Percentiles rank a stretch among this genome's conserved stretches.
phyloP scores from a whole-genome alignment of 1,284 basidiomycete species.

The Crucibulum parvulum region DNA sequence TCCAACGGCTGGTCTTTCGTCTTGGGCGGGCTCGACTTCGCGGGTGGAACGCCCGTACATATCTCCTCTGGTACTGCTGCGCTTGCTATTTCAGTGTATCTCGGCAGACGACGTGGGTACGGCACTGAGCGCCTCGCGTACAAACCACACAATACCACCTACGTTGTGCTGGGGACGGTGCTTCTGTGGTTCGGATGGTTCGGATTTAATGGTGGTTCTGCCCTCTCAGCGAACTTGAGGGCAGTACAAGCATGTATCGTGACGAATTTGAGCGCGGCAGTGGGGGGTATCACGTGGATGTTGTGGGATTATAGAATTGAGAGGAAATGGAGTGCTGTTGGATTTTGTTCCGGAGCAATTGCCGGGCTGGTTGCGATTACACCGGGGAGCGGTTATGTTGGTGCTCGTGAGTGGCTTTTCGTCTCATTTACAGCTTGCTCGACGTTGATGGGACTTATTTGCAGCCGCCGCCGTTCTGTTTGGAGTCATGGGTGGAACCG shows the following conservation, averaged over 20 bases:
- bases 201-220: constrained; percentile 86
- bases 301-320: constrained; percentile 91
- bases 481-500: constrained; percentile 84
- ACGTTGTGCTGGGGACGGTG: constrained; percentile 91
- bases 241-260: constrained; percentile 92
- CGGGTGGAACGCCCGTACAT: constrained; percentile 97
- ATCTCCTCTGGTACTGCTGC: constrained; percentile 92
- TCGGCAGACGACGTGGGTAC: constrained; percentile 91
- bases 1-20: constrained; percentile 84
- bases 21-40: constrained; percentile 89
- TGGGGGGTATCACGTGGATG: constrained; percentile 96
- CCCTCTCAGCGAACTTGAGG: constrained; percentile 86
- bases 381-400: constrained; percentile 90
- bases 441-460: background rate
- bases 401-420: constrained; percentile 59
- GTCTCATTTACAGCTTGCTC: background rate
- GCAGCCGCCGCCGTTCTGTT: constrained; percentile 83
- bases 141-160: constrained; percentile 88
- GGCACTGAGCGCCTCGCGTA: constrained; percentile 91
- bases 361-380: constrained; percentile 92
- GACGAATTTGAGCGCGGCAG: constrained; percentile 88
- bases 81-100: constrained; percentile 91
- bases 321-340: constrained; percentile 92
- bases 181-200: constrained; percentile 99
- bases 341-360: constrained; percentile 96